Evolutionary conservation across 352 stramenopile species (phyloP), one percentile per base, ranked within the genome.

Genomic region (Phytophthora ohioensis): DNA sequence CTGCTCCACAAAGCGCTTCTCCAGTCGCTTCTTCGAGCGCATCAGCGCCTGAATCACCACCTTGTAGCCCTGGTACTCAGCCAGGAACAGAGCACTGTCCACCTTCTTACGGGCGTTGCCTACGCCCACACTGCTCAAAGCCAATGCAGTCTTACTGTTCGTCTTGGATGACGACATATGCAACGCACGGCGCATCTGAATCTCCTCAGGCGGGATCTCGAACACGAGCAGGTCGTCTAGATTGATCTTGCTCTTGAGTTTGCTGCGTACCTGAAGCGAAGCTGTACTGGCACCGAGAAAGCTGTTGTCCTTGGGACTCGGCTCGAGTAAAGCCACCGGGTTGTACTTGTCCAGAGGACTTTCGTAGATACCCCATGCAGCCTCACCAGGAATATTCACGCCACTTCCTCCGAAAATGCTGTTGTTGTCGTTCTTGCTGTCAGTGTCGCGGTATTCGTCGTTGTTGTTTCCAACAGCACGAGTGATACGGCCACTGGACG

Each of bases 201-300:
- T 80, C 54, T 93, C 85, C 52, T 91, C 84, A 7, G 85, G 71
- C 7, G 85, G 84, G 34, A 93, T 93, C 64, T 93, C 85, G 52
- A 82, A 93, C 55, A 91, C 85, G 6, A 93, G 76, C 15, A 93
- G 64, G 42, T 93, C 85, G 34, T 93, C 85, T 21, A 91, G 49
- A 30, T 85, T 67, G 39, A 82, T 79, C 36, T 84, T 84, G 34
- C 75, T 82, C 35, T 85, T 84, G 32, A 79, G 69, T 38, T 78
- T 83, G 36, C 73, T 80, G 41, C 73, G 73, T 5, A 35, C 60
- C 32, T 80, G 73, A n/a, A 80, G 64, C 7, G 73, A 80, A 27
- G 62, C 59, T 7, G 69, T 75, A 36, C 69, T 78, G 10, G 68
- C 69, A 34, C 73, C 64, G 30, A 68, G 59, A 39, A 62, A 67